phyloP scores from a whole-genome alignment of 2,329 filamentous ascomycete genomes.

The Cordyceps javanica region DNA sequence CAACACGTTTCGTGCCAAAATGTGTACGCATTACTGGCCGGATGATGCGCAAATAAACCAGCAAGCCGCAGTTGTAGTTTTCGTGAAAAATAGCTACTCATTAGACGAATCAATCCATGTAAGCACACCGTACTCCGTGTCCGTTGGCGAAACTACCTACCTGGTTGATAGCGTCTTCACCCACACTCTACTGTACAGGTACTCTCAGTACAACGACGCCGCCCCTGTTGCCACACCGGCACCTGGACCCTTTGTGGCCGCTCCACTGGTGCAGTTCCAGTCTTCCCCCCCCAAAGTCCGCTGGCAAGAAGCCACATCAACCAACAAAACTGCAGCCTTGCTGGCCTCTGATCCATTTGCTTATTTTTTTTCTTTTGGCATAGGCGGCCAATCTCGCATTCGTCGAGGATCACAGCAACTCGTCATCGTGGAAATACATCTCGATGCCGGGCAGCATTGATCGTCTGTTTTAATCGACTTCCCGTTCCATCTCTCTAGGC shows the following conservation, averaged over 20 bases:
- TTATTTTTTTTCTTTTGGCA: too few relatives aligned
- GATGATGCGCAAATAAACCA: background rate
- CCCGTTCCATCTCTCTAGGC: background rate
- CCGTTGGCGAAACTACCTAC: background rate
- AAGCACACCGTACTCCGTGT: background rate
- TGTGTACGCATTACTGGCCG: background rate
- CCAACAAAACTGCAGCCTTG: constrained; percentile 9
- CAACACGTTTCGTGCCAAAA: background rate
- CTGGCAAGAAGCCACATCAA: constrained; percentile 12
- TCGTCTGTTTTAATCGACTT: background rate
- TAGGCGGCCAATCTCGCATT: background rate
- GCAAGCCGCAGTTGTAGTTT: background rate
- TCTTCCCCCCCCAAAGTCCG: constrained; percentile 10
- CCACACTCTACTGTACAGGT: too few relatives aligned
- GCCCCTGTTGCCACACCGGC: constrained; percentile 11
- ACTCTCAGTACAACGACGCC: too few relatives aligned
- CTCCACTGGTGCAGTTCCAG: constrained; percentile 5
- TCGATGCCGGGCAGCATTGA: background rate
- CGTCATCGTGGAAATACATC: background rate
- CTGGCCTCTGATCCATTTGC: background rate
- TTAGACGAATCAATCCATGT: background rate
- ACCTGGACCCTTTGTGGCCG: constrained; percentile 9
- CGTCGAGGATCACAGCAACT: background rate
- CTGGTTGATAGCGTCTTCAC: background rate
- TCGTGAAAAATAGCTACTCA: background rate